Evolutionary conservation across 1,284 basidiomycete species (phyloP), one percentile per base, ranked within the genome.

Genomic region (Blastosporella zonata): DNA sequence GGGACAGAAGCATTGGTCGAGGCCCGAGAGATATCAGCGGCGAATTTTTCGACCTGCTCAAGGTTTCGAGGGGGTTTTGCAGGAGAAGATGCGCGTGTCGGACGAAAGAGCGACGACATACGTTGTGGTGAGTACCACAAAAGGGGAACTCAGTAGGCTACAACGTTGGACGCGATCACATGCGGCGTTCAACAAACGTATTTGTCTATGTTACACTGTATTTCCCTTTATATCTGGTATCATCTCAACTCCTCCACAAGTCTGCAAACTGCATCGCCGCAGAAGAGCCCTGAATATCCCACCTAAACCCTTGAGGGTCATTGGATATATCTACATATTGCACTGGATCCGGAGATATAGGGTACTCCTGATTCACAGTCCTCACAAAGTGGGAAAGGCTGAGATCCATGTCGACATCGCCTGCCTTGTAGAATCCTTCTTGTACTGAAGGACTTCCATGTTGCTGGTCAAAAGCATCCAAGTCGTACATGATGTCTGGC

Each of bases 11-110:
- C 55, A n/a, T 27, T 27, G 13, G 67, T 61, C 15, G 77, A 78
- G 2, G 74, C 67, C 20, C 72, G 70, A 18, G 81, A 79, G 27
- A 72, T 60, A 55, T 80, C 77, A 0, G 71, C 53, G 13, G 60
- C 55, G 23, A 59, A 60, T 36, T 56, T 61, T 34, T 49, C 54
- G 15, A 49, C 34, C 25, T 47, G 39, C 47, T 61, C 33, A 43
- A 50, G 9, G 37, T 49, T 23, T 48, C 31, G 29, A 55, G 60
- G 22, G 23, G 59, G 49, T 43, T 57, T 64, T 5, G 58, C 52
- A 20, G 65, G 64, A 44, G 70, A 64, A 35, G 72, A 70, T 13
- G 68, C 61, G 31, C 69, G 67, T 20, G 64, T 62, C 6, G 71
- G 69, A 18, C 60, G 63, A 53, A 70, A 69, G 6, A 55, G 49